A percentile compares a stretch with the other conserved stretches of the same genome.
Evolutionary conservation across 495 filamentous ascomycete species (phyloP).

Genomic region (Trichoderma reesei): DNA sequence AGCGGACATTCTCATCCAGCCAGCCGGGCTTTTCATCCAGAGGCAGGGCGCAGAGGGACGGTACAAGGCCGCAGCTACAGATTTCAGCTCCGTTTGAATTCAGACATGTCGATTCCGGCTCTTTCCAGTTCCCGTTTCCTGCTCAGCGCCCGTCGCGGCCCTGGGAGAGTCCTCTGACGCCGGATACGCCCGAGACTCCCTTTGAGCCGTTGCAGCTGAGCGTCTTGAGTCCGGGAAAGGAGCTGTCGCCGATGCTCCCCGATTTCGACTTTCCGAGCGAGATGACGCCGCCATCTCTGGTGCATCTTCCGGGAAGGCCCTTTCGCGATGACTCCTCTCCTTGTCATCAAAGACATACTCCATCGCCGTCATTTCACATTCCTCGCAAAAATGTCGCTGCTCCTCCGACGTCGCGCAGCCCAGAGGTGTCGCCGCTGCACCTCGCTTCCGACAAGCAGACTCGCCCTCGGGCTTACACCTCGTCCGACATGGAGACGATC

Average conservation of each 20-base stretch:
- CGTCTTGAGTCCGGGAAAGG: constrained; percentile 57
- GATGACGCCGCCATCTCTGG: constrained; percentile 34
- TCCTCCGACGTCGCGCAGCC: constrained; percentile 19
- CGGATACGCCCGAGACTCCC: constrained; percentile 17
- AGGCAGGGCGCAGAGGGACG: constrained; percentile 24
- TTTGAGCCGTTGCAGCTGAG: constrained; percentile 69
- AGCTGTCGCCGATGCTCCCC: constrained; percentile 53
- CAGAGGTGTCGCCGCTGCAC: constrained; percentile 16
- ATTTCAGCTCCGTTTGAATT: constrained; percentile 42
- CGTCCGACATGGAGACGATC: constrained; percentile 30
- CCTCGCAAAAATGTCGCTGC: constrained; percentile 34
- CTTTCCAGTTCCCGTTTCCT: constrained; percentile 30
- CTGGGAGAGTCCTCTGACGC: constrained; percentile 18
- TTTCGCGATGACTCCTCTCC: constrained; percentile 24
- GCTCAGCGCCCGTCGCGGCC: constrained; percentile 15
- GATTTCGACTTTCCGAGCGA: constrained; percentile 31
- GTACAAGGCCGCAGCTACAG: constrained; percentile 31
- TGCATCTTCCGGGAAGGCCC: constrained; percentile 25
- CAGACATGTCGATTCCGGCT: constrained; percentile 39
- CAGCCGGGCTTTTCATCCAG: constrained; percentile 25
- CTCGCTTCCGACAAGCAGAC: constrained; percentile 22
- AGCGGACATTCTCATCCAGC: constrained; percentile 24
- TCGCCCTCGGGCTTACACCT: constrained; percentile 23
- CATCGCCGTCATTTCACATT: constrained; percentile 41
- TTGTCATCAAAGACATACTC: constrained; percentile 35